These are phyloP conservation scores for Ustilago xerochloae DNA, from an alignment of 1,284 basidiomycete species.

Conservation along the genomic window DNA sequence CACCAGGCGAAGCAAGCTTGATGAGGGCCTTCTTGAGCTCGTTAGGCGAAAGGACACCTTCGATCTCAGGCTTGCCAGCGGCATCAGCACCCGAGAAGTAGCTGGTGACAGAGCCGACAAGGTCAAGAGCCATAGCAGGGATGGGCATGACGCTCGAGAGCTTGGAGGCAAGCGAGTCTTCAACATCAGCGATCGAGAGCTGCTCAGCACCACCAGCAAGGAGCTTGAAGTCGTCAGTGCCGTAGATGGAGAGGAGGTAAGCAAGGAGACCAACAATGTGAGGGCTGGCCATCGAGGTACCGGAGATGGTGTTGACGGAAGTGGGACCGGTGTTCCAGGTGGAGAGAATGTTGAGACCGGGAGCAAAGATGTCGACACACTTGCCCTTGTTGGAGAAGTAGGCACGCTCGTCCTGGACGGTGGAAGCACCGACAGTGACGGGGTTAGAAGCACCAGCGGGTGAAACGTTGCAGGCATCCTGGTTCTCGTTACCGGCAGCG, in stretches of 20 bases:
- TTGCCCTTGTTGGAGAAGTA: constrained; percentile 76
- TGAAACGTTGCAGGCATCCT: constrained; percentile 82
- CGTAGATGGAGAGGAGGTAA: constrained; percentile 75
- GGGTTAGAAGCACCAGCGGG: constrained; percentile 76
- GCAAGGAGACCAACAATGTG: constrained; percentile 70
- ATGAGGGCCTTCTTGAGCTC: constrained; percentile 81
- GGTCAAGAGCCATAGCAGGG: constrained; percentile 55
- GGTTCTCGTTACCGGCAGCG: constrained; percentile 79
- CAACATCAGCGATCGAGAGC: constrained; percentile 35
- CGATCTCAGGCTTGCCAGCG: constrained; percentile 68
- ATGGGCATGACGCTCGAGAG: constrained; percentile 58
- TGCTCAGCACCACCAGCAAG: constrained; percentile 19
- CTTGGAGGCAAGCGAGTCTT: constrained; percentile 59
- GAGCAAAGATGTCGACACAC: constrained; percentile 85
- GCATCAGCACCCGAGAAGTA: constrained; percentile 53
- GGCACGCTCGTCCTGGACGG: constrained; percentile 78
- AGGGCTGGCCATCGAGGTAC: constrained; percentile 75
- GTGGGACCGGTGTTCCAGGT: constrained; percentile 69
- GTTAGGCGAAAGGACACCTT: constrained; percentile 71
- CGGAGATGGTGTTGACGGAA: constrained; percentile 78
- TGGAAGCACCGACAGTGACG: constrained; percentile 78
- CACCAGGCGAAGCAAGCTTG: constrained; percentile 74
- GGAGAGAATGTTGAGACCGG: constrained; percentile 79
- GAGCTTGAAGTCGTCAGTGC: constrained; percentile 59
- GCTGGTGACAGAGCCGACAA: constrained; percentile 56